A percentile compares a stretch with the other conserved stretches of the same genome.
Evolutionary conservation across 106 monocot species (phyloP).

Genomic region (Gastrodia elata): DNA sequence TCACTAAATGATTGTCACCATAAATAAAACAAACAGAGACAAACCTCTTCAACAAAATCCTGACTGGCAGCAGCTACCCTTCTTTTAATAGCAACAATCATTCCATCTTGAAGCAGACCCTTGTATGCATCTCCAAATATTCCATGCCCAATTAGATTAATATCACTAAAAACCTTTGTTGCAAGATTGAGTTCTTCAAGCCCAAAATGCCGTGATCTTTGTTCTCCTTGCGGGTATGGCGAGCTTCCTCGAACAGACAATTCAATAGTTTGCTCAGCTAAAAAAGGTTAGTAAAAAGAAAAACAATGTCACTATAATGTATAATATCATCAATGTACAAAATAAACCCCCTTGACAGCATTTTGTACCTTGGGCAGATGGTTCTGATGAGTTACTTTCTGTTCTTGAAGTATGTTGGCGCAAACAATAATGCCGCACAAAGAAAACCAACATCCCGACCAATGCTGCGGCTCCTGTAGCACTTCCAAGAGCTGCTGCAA

Average conservation of each 20-base stretch:
- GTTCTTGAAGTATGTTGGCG: slow-evolving; percentile 28
- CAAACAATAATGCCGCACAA: slow-evolving; percentile 20
- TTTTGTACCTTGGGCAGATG: slow-evolving; percentile 42
- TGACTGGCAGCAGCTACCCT: slow-evolving; percentile 36
- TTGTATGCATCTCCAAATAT: slow-evolving; percentile 87
- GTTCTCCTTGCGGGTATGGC: slow-evolving; percentile 24
- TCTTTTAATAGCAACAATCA: slow-evolving; percentile 82
- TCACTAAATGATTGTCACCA: not conserved
- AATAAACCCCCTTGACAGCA: not conserved
- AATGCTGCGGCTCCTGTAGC: slow-evolving; percentile 73
- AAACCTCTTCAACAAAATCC: slow-evolving; percentile 68
- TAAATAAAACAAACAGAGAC: not conserved
- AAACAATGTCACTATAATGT: not conserved
- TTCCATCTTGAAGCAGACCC: slow-evolving; percentile 86
- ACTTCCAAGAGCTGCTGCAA: slow-evolving; percentile 64
- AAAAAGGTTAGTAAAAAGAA: slow-evolving; percentile 9
- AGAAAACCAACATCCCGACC: slow-evolving; percentile 25
- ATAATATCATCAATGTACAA: not conserved
- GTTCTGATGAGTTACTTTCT: slow-evolving; percentile 60
- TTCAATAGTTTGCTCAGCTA: slow-evolving; percentile 38
- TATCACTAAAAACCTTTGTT: slow-evolving; percentile 62
- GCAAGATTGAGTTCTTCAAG: slow-evolving; percentile 74
- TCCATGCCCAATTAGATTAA: slow-evolving; percentile 79
- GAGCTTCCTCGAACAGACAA: slow-evolving; percentile 19
- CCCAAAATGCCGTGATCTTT: slow-evolving; percentile 40